Conservation (phyloP, 176 grass and related monocot species). For the Rhipidocladum racemiflorum region DNA sequence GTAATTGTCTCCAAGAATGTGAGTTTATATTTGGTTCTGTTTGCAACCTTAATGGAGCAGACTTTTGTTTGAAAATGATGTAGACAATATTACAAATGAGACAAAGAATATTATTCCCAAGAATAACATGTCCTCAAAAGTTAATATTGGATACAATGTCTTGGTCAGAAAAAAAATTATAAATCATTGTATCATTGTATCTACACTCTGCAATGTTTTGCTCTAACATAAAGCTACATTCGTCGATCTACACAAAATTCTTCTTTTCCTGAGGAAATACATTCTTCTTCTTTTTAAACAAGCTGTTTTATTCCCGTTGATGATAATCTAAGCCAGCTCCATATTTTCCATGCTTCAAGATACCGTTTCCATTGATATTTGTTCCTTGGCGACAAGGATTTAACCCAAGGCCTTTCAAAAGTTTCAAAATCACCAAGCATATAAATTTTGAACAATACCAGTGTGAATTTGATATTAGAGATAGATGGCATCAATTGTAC, state of each 20-base stretch:
- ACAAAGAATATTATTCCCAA: background rate
- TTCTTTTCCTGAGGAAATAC: background rate
- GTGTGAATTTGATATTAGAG: slow-evolving; percentile 24
- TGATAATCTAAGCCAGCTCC: slow-evolving; percentile 91
- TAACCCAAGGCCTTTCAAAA: slow-evolving; percentile 64
- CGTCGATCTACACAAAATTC: background rate
- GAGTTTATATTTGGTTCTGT: background rate
- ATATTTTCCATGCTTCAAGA: slow-evolving; percentile 95
- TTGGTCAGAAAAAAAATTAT: background rate
- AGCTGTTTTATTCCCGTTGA: slow-evolving; percentile 41
- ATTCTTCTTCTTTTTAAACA: background rate
- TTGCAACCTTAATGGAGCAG: background rate
- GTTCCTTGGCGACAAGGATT: slow-evolving; percentile 53
- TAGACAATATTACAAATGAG: background rate
- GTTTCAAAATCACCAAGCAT: background rate
- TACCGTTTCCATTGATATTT: slow-evolving; percentile 76
- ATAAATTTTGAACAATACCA: background rate
- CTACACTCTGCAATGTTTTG: background rate
- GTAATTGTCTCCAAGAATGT: background rate
- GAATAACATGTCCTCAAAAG: background rate
- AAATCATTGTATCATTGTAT: background rate
- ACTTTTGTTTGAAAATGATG: background rate
- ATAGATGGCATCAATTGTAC: slow-evolving; percentile 39
- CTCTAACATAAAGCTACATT: no score
- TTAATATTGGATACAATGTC: background rate